phyloP scores from a whole-genome alignment of 176 grass and related monocot species.

The Elymus sibiricus region DNA sequence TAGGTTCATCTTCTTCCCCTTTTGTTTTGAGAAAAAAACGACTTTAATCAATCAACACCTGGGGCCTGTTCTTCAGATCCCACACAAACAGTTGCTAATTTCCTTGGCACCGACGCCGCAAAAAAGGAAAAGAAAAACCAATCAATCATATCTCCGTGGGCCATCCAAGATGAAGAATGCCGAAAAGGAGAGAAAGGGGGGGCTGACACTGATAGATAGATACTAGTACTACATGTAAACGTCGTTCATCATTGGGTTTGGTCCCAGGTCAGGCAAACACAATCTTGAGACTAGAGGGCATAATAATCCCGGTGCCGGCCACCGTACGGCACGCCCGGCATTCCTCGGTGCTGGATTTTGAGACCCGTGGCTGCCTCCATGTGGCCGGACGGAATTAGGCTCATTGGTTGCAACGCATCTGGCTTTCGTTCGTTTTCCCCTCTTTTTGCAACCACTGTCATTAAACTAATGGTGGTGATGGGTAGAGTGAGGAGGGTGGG shows the following conservation, averaged over 20 bases:
- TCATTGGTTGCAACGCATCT: neutral
- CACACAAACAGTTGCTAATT: neutral
- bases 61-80: neutral
- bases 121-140: neutral
- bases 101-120: neutral
- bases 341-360: no score
- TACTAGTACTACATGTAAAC: neutral
- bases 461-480: neutral
- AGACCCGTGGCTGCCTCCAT: no score
- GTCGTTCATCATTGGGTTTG: neutral
- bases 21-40: neutral
- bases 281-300: neutral
- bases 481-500: neutral
- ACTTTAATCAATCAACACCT: neutral
- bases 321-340: neutral
- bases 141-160: neutral
- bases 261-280: neutral
- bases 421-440: neutral
- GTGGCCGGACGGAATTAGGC: no score
- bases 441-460: neutral
- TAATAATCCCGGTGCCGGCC: neutral
- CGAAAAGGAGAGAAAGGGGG: neutral
- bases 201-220: neutral
- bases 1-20: neutral
- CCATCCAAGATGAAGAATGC: neutral